Evolutionary conservation across 1,284 basidiomycete species (phyloP), one percentile per base, ranked within the genome.

Genomic region (Ustilago cynodontis): DNA sequence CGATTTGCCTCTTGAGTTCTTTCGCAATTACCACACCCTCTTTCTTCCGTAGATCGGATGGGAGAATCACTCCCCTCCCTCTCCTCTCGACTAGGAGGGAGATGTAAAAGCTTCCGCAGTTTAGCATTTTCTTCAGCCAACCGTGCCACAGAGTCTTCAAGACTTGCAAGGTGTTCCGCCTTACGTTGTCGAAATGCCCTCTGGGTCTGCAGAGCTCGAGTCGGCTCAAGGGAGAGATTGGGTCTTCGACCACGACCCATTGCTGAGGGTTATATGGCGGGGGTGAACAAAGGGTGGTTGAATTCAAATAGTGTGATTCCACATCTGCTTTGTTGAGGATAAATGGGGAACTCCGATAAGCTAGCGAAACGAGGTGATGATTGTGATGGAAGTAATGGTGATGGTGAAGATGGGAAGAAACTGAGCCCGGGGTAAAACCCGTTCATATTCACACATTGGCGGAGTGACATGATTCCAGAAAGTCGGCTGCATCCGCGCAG

Each of bases 191-290:
- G 74, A 41, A 81, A 81, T 2, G 74, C 78, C 0, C 78, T 60
- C 35, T 79, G 78, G 1, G 79, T 79, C 35, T 79, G 75, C 0
- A 81, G 61, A 3, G 77, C 68, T 3, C 77, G 53, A 14, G 77
- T 79, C 0, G 79, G 79, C 65, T 81, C 79, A 0, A 81, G 63
- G 1, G 77, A 58, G 20, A 75, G 22, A 43, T 81, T 77, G 35
- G 77, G 77, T 3, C 78, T 54, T 10, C 79, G 37, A 13, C 79
- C 79, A 14, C 79, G 70, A 35, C 68, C 70, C 78, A 80, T 80
- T 18, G 10, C 61, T 18, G 37, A 26, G 10, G 41, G 41, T 7
- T n/a, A n/a, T 20, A 20, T 3, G 9, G 37, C 14, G 18, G 37
- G 37, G 37, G n/a, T n/a, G n/a, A n/a, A n/a, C n/a, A n/a, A n/a